Base-by-base conservation (phyloP, 2,329 filamentous ascomycete species). In the Stachybotrys chlorohalonatus region DNA sequence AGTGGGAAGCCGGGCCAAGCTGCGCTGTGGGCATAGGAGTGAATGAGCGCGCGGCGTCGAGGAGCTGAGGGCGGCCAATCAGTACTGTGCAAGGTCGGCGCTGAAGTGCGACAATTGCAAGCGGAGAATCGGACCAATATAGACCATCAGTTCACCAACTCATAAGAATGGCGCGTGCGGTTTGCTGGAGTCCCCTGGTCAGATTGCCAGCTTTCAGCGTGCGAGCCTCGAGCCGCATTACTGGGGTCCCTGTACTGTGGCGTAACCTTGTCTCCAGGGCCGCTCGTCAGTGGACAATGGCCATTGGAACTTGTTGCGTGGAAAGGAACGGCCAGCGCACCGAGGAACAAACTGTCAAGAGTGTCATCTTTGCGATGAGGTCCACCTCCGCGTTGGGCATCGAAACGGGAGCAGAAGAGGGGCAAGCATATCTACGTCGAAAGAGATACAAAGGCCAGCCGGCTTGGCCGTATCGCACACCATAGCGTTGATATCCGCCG, bases 341-440 rank as follows among this genome's bases (percentile, higher is more conserved):
- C 9, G 36, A 42, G 36, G 8, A 42, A 9, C 2, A 42, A 42
- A 42, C 36, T 9, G 36, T 42, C 9, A 42, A 42, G 36, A 42
- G 36, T 42, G 9, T 5, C 36, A 13, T 42, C 31, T 45, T 32
- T 17, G 50, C 30, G 50, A 52, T 52, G 46, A 31, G 31, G 24
- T 42, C 36, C 36, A 9, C 13, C 36, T n/a, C 45, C 36, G 52
- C 52, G 54, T 54, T 50, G 51, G 55, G 61, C 54, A 62, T 60
- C 58, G 55, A 62, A 54, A 53, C 31, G 16, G 24, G 24, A 24
- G 24, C 2, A 24, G 24, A 24, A 24, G 24, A 24, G 24, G 24
- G 24, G 24, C 24, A 24, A 24, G 24, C 24, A 24, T 4, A 4
- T 24, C 24, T 24, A 61, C 54, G 60, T 60, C 58, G 55, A 62